These are phyloP conservation scores for Aethionema arabicum DNA, from an alignment of 345 rosid genomes.

Conservation along the genomic window DNA sequence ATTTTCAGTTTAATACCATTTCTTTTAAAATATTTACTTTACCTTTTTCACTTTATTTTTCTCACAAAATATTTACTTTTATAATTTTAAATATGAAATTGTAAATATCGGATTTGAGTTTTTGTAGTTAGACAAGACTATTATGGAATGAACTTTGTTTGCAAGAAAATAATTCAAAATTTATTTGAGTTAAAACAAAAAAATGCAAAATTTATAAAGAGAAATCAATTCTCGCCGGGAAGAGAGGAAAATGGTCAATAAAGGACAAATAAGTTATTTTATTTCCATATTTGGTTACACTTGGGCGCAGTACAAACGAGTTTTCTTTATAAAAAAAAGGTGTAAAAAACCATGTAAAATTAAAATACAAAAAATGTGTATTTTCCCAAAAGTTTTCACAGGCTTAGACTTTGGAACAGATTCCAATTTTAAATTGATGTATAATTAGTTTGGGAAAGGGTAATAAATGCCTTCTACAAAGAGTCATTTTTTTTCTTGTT, in stretches of 20 bases:
- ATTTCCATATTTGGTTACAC: neutral
- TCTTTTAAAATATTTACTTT: too few relatives aligned
- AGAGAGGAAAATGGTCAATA: neutral
- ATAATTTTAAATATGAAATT: too few relatives aligned
- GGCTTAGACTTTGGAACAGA: neutral
- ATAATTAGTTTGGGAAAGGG: constrained; percentile 4
- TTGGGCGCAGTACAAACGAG: neutral
- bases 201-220: too few relatives aligned
- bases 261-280: constrained; percentile 10
- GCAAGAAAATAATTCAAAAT: too few relatives aligned
- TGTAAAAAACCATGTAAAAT: neutral
- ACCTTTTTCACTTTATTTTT: too few relatives aligned
- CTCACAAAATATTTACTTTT: too few relatives aligned
- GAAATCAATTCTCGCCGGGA: neutral
- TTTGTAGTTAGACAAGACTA: too few relatives aligned
- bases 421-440: neutral
- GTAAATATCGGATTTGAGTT: too few relatives aligned
- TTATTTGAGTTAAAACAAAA: too few relatives aligned
- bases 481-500: constrained; percentile 9
- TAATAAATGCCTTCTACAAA: constrained; percentile 25
- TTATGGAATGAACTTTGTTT: too few relatives aligned
- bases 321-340: neutral
- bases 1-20: too few relatives aligned
- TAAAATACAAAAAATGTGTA: constrained; percentile 7
- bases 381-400: neutral